A percentile compares a stretch with the other conserved stretches of the same genome.
These are phyloP conservation scores for Udeniomyces megalosporus DNA, from an alignment of 768 basidiomycete genomes.

Conservation along the genomic window DNA sequence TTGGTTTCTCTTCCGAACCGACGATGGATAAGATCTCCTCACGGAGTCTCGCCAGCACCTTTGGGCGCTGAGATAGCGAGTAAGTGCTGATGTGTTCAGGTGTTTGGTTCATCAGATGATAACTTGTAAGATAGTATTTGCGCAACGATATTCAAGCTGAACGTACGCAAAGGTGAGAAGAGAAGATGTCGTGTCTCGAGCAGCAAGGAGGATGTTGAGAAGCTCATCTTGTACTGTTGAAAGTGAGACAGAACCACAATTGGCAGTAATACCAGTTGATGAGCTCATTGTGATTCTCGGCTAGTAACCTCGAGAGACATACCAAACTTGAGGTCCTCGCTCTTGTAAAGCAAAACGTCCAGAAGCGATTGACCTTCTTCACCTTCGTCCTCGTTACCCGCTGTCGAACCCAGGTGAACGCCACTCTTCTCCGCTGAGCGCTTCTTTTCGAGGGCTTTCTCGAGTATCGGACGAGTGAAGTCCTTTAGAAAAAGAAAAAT, in stretches of 20 bases:
- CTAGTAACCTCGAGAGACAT: no score
- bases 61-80: conserved; percentile 49
- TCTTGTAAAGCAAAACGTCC: conserved; percentile 49
- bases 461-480: not conserved
- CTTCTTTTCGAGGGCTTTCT: conserved; percentile 31
- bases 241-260: no score
- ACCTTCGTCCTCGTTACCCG: not conserved
- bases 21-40: conserved; percentile 46
- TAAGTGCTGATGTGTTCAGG: conserved; percentile 53
- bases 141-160: not conserved
- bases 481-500: not conserved
- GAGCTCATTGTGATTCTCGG: no score
- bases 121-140: not conserved
- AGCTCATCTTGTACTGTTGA: conserved; percentile 50
- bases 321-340: conserved; percentile 37
- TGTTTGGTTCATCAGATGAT: conserved; percentile 24
- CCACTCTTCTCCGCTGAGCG: conserved; percentile 31
- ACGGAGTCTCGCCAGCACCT: conserved; percentile 40
- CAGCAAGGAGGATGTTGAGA: conserved; percentile 58
- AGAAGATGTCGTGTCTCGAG: conserved; percentile 43
- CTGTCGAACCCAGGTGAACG: conserved; percentile 11
- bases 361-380: conserved; percentile 45
- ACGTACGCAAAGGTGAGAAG: conserved; percentile 1
- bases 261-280: no score
- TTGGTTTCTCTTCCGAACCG: conserved; percentile 37